Evolutionary conservation across 2,329 filamentous ascomycete genomes (phyloP).

Genomic region (Coniochaeta pulveracea): DNA sequence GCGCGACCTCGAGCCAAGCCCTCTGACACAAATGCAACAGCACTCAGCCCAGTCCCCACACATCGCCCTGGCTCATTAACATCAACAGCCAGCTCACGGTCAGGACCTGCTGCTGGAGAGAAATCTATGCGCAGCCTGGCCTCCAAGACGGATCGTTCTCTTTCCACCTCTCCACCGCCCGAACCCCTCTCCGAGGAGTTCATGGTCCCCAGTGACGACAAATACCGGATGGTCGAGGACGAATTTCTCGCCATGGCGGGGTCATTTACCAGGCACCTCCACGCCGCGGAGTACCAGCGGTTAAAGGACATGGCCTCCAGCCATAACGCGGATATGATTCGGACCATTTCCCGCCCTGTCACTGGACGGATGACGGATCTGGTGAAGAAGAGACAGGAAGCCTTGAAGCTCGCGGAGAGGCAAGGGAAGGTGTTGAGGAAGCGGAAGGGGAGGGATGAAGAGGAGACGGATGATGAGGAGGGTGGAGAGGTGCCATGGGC

Average conservation of each 20-base stretch:
- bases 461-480: conserved; percentile 15
- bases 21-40: conserved; percentile 4
- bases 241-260: conserved; percentile 59
- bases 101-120: not conserved
- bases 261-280: conserved; percentile 62
- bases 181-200: conserved; percentile 16
- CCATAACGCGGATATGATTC: conserved; percentile 41
- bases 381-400: conserved; percentile 22
- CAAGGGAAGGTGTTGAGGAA: conserved; percentile 21
- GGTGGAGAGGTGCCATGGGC: conserved; percentile 14
- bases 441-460: conserved; percentile 5
- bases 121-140: conserved; percentile 1
- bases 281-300: conserved; percentile 65
- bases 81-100: too few species aligned
- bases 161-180: conserved; percentile 20
- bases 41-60: not conserved
- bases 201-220: conserved; percentile 50
- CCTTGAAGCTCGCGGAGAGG: conserved; percentile 20
- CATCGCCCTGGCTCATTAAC: not conserved
- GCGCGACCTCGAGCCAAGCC: conserved; percentile 4
- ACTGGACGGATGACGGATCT: conserved; percentile 26
- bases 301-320: conserved; percentile 46
- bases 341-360: conserved; percentile 39
- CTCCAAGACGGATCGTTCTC: conserved; percentile 12
- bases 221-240: conserved; percentile 76